Evolutionary conservation across 306 rosid genomes (phyloP).

Genomic region (Cucumis sativus): DNA sequence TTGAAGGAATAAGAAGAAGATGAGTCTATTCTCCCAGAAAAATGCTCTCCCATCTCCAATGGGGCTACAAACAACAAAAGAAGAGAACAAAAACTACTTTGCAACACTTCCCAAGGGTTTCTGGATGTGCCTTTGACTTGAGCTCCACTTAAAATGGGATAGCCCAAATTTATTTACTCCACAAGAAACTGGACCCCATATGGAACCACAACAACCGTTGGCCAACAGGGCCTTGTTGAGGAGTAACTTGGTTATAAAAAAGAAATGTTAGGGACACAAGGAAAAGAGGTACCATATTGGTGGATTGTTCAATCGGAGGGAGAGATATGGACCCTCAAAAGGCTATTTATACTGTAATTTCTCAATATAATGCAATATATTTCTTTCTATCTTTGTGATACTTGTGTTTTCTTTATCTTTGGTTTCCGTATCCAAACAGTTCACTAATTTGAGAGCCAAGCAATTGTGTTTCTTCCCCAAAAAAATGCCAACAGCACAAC

Average conservation of each 20-base stretch:
- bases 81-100: neutral
- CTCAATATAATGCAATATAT: neutral
- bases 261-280: neutral
- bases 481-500: neutral
- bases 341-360: neutral
- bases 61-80: neutral
- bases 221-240: neutral
- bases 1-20: neutral
- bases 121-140: neutral
- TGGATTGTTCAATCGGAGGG: neutral
- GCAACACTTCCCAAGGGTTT: neutral
- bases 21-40: neutral
- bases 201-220: neutral
- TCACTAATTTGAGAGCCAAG: neutral
- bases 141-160: neutral
- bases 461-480: neutral
- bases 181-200: neutral
- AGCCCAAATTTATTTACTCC: neutral
- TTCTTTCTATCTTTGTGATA: neutral
- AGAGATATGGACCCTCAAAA: neutral
- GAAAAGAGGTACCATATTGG: neutral
- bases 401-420: neutral
- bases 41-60: neutral
- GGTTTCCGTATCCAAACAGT: neutral
- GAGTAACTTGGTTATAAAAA: neutral